Percentiles rank a stretch among this genome's conserved stretches.
phyloP scores from a whole-genome alignment of 306 rosid genomes.

The Vigna trinervia region DNA sequence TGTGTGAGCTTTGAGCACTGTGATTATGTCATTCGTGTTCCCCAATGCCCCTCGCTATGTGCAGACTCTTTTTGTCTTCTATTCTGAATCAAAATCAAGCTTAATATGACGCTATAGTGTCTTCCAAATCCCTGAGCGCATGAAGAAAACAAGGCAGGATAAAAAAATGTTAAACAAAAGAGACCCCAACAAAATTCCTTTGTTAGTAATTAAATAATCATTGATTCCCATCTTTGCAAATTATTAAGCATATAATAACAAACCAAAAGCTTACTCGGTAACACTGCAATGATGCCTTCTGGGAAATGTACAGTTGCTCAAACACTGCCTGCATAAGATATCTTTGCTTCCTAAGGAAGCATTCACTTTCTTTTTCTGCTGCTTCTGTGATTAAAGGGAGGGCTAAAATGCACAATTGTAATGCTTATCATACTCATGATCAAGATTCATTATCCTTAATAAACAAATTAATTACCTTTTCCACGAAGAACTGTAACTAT shows the following conservation, averaged over 20 bases:
- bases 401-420: conserved; percentile 4
- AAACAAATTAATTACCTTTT: neutral
- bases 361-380: neutral
- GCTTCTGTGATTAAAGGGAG: neutral
- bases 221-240: conserved; percentile 39
- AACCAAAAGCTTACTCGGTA: conserved; percentile 3
- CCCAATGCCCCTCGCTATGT: conserved; percentile 43
- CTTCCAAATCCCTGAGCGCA: conserved; percentile 45
- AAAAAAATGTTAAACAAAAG: conserved; percentile 38
- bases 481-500: conserved; percentile 8
- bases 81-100: conserved; percentile 43
- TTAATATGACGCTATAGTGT: conserved; percentile 35
- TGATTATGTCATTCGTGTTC: conserved; percentile 46
- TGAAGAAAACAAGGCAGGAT: conserved; percentile 41
- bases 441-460: neutral
- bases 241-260: neutral
- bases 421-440: neutral
- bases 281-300: conserved; percentile 6
- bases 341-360: conserved; percentile 23
- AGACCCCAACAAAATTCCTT: conserved; percentile 27
- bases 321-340: conserved; percentile 6
- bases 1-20: conserved; percentile 46
- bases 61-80: conserved; percentile 46
- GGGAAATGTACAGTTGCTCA: conserved; percentile 16
- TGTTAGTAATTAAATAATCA: conserved; percentile 44